phyloP scores from a whole-genome alignment of 208 protist species.

The Zelonia costaricensis region DNA sequence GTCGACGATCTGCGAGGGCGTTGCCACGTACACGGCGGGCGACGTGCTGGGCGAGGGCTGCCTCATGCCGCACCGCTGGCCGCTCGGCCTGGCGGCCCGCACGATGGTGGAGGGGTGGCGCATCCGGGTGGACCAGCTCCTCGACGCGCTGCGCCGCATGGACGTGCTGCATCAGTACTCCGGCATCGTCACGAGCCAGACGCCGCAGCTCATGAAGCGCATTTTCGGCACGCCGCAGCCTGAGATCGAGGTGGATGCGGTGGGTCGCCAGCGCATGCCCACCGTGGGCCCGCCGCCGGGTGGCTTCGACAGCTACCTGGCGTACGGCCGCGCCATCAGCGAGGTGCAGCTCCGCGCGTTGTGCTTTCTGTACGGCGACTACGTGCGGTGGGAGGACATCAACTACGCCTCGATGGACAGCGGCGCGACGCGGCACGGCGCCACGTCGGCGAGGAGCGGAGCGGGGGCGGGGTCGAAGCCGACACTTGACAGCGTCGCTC shows the following conservation, averaged over 20 bases:
- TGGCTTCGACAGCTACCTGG: slow-evolving; percentile 40
- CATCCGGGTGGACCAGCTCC: slow-evolving; percentile 52
- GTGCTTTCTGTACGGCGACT: slow-evolving; percentile 72
- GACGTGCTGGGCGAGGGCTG: slow-evolving; percentile 78
- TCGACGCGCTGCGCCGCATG: slow-evolving; percentile 63
- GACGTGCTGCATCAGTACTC: slow-evolving; percentile 75
- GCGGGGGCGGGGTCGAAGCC: not conserved
- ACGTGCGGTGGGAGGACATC: slow-evolving; percentile 86
- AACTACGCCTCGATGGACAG: slow-evolving; percentile 61
- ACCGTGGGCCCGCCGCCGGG: slow-evolving; percentile 56
- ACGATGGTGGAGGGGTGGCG: slow-evolving; percentile 91
- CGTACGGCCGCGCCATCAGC: slow-evolving; percentile 57
- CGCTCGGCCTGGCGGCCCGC: slow-evolving; percentile 64
- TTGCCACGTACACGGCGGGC: slow-evolving; percentile 70
- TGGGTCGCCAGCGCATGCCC: slow-evolving; percentile 77
- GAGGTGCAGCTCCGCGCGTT: slow-evolving; percentile 70
- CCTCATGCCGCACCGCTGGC: slow-evolving; percentile 85
- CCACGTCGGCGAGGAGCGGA: not conserved
- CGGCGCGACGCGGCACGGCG: not conserved
- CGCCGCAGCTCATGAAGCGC: slow-evolving; percentile 55
- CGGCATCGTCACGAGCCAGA: slow-evolving; percentile 61
- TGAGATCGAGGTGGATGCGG: slow-evolving; percentile 59
- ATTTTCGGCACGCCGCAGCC: slow-evolving; percentile 69
- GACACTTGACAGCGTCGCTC: slow-evolving; percentile 15
- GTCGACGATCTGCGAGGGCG: slow-evolving; percentile 57